A percentile compares a stretch with the other conserved stretches of the same genome.
These are phyloP conservation scores for Tillandsia leiboldiana DNA, from an alignment of 176 grass and related monocot species.

Conservation along the genomic window DNA sequence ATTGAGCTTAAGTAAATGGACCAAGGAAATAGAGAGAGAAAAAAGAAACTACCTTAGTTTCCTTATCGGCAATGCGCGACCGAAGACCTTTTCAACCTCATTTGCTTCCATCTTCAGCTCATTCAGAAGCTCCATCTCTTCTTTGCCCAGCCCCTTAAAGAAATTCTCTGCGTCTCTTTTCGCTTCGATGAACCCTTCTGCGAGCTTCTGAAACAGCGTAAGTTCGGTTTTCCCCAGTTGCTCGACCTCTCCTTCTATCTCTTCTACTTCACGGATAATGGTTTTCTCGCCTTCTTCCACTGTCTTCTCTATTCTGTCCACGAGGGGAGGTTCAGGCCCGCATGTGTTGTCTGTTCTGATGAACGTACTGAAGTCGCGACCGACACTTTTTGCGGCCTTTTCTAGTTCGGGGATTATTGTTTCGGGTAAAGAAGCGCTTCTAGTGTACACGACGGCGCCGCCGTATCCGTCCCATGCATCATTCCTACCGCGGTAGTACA, in stretches of 20 bases:
- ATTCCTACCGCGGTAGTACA: slow-evolving; percentile 88
- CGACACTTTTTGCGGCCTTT: slow-evolving; percentile 54
- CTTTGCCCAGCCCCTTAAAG: slow-evolving; percentile 61
- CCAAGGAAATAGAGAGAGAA: too few species aligned
- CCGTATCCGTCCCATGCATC: slow-evolving; percentile 98
- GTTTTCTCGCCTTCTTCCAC: slow-evolving; percentile 74
- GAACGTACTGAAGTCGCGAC: slow-evolving; percentile 63
- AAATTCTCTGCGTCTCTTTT: slow-evolving; percentile 58
- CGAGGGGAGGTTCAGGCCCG: slow-evolving; percentile 79
- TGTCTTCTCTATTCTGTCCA: slow-evolving; percentile 68
- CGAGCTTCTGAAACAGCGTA: slow-evolving; percentile 47
- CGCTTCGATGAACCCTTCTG: slow-evolving; percentile 54
- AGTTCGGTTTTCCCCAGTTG: slow-evolving; percentile 66
- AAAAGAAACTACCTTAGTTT: slow-evolving; percentile 53
- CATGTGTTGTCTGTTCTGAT: slow-evolving; percentile 81
- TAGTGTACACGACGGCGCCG: slow-evolving; percentile 77
- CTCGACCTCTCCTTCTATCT: slow-evolving; percentile 59
- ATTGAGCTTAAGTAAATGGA: too few species aligned
- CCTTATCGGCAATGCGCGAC: slow-evolving; percentile 64
- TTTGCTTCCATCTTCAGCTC: slow-evolving; percentile 75
- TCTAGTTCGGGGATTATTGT: slow-evolving; percentile 72
- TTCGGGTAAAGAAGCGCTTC: slow-evolving; percentile 54
- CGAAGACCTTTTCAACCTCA: slow-evolving; percentile 71
- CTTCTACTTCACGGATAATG: slow-evolving; percentile 63
- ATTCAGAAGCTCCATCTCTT: slow-evolving; percentile 89